A percentile compares a stretch with the other conserved stretches of the same genome.
These are phyloP conservation scores for Crithidia expoeki DNA, from an alignment of 208 protist species.

Conservation along the genomic window DNA sequence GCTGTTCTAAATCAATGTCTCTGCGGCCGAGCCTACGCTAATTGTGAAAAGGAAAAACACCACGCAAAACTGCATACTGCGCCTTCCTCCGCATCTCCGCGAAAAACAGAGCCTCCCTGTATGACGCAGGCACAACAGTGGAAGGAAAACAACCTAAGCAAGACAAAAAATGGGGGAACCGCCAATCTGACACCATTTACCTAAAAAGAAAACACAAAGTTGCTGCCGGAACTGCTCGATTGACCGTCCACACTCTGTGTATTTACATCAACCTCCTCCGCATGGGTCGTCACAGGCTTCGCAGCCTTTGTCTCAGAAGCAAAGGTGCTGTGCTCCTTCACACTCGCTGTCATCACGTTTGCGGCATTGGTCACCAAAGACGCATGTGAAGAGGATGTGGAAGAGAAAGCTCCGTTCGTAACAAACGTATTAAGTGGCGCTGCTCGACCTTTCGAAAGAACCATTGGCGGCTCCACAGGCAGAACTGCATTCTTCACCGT, in stretches of 20 bases:
- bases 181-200: too few relatives aligned
- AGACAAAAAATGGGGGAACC: not conserved
- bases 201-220: constrained; percentile 16
- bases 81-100: not conserved
- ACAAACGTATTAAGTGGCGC: too few relatives aligned
- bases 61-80: not conserved
- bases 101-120: not conserved
- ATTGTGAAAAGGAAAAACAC: constrained; percentile 1
- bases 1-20: too few relatives aligned
- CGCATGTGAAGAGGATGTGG: not conserved
- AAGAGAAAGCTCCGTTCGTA: too few relatives aligned
- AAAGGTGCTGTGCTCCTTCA: not conserved
- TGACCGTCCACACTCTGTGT: not conserved
- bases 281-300: not conserved
- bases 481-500: too few relatives aligned
- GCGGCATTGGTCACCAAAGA: not conserved
- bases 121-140: not conserved
- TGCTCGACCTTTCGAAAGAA: too few relatives aligned
- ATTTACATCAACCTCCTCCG: constrained; percentile 2
- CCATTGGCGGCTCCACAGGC: too few relatives aligned
- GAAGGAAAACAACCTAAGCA: not conserved
- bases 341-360: not conserved
- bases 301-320: not conserved
- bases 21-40: not conserved
- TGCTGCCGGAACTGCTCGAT: constrained; percentile 1